Evolutionary conservation across 768 basidiomycete genomes (phyloP).

Genomic region (Pisolithus sp.): DNA sequence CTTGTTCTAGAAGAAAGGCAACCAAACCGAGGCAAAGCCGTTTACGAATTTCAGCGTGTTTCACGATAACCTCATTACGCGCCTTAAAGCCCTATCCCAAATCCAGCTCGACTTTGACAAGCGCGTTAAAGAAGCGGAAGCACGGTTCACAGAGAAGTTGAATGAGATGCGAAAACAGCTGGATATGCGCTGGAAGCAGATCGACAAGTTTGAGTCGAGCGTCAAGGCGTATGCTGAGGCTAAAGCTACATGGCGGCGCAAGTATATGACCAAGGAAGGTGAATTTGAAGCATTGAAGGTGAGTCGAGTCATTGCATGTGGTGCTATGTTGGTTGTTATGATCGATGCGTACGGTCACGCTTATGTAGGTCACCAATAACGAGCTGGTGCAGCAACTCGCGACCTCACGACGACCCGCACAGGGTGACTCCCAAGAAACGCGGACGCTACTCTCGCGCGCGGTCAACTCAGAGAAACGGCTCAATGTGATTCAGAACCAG

Average conservation of each 20-base stretch:
- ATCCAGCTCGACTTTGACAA: conserved; percentile 86
- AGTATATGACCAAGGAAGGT: conserved; percentile 77
- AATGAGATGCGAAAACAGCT: conserved; percentile 79
- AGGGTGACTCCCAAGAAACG: conserved; percentile 62
- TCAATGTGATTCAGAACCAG: conserved; percentile 82
- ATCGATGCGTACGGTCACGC: neutral
- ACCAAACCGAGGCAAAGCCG: conserved; percentile 79
- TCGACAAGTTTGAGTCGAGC: conserved; percentile 87
- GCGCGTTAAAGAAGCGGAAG: conserved; percentile 73
- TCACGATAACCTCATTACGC: conserved; percentile 87
- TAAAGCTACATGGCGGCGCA: conserved; percentile 79
- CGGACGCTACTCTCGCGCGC: conserved; percentile 67
- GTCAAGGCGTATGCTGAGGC: conserved; percentile 76
- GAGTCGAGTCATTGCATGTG: conserved; percentile 5
- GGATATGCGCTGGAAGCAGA: conserved; percentile 82
- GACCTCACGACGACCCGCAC: conserved; percentile 51
- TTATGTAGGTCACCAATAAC: conserved; percentile 54
- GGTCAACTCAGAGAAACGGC: conserved; percentile 79
- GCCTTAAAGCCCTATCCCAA: conserved; percentile 78
- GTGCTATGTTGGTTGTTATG: neutral
- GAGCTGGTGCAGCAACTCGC: conserved; percentile 72
- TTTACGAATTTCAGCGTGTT: conserved; percentile 92
- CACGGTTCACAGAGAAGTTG: conserved; percentile 64
- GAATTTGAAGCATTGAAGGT: conserved; percentile 88
- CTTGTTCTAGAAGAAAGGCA: conserved; percentile 56